Conservation (phyloP, 2,329 filamentous ascomycete species). For the Metarhizium anisopliae region DNA sequence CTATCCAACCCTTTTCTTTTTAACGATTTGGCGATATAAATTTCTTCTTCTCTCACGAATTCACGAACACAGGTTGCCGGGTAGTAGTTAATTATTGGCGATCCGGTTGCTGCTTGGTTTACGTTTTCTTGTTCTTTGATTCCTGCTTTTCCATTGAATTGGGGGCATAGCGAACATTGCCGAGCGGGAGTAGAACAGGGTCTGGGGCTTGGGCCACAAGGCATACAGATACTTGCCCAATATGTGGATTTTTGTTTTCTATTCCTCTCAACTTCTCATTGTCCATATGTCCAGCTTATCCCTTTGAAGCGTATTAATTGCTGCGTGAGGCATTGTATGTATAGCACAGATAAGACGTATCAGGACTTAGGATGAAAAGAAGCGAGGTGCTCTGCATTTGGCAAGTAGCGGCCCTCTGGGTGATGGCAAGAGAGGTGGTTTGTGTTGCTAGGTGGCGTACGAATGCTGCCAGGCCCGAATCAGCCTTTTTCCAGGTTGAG, state of each 20-base stretch:
- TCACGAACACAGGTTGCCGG: conserved; percentile 15
- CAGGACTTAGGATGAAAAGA: neutral
- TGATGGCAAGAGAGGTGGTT: neutral
- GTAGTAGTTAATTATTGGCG: conserved; percentile 1
- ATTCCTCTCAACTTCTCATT: neutral
- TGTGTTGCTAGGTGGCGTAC: neutral
- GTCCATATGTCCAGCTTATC: neutral
- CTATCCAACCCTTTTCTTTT: neutral
- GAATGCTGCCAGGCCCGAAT: neutral
- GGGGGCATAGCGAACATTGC: conserved; percentile 7
- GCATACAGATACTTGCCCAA: conserved; percentile 5
- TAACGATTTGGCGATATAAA: conserved; percentile 20
- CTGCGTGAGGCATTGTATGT: neutral
- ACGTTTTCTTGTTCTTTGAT: neutral
- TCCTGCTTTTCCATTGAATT: conserved; percentile 1
- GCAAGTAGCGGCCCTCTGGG: neutral
- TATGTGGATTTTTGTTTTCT: neutral
- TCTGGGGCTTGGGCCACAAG: conserved; percentile 2
- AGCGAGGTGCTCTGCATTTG: neutral
- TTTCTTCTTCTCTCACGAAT: conserved; percentile 21
- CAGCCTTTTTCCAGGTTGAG: neutral
- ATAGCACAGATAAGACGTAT: neutral
- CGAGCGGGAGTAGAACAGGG: conserved; percentile 4
- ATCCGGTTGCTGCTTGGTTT: neutral
- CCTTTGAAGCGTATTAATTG: neutral